Base-by-base conservation (phyloP, 495 filamentous ascomycete species). In the Aspergillus sparsus region DNA sequence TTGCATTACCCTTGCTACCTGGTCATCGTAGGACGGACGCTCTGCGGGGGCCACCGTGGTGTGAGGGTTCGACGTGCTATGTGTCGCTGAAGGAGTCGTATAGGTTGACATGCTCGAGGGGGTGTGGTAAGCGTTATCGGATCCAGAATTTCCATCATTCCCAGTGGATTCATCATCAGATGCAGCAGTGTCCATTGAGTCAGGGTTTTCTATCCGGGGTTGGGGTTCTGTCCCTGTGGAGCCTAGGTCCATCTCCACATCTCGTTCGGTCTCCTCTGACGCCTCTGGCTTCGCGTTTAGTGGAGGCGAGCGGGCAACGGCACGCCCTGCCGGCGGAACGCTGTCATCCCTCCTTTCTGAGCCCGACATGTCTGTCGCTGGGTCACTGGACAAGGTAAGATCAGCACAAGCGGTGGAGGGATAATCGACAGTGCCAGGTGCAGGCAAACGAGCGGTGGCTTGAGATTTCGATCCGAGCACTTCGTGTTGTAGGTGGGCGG, bases 331-430 rank as follows among this genome's bases (percentile, higher is more conserved):
- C 33, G 69, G 61, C 53, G 70, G 63, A 52, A 58, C 47, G 47
- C 57, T 66, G 46, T 44, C 57, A 56, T 71, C 70, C 50, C 58
- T 57, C 52, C 67, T 69, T 35, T 82, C 78, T 32, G 72, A 67
- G 39, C 62, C 68, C 27, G 71, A 73, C 72, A 77, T 82, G 46
- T 87, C 85, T 63, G 79, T 76, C 58, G 70, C 75, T 47, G 80
- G 74, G 63, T 89, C 87, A 62, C 82, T 82, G 58, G 88, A 83
- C 49, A 93, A 76, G 53, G 85, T 84, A 54, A 93, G 74, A 47
- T 84, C 85, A 64, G 88, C 84, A 81, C 86, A 93, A 64, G 88
- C 88, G 62, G 85, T 85, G 66, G 83, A 86, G 12, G 89, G 87
- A 33, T 84, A 89, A 68, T 87, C 89, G 53, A 85, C 82, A 70